Evolutionary conservation across 352 stramenopile genomes (phyloP), one percentile per base, ranked within the genome.

Genomic region (Phytophthora pseudosyringae): DNA sequence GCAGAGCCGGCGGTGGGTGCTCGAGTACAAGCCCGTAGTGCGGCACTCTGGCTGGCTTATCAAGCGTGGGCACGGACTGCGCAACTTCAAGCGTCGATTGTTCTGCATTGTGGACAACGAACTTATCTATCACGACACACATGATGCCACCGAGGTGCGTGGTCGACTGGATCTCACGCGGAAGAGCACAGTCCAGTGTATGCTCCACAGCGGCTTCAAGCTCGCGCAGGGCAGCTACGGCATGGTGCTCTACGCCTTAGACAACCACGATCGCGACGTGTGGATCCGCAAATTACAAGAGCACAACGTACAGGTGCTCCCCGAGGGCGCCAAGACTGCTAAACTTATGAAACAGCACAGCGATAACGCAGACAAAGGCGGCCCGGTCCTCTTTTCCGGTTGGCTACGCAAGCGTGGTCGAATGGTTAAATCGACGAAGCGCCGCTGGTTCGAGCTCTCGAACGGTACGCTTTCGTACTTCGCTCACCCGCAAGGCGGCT

Each of bases 91-190:
- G 64, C 84, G 88, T 18, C 84, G 88, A 18, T 61, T 96, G 26
- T 96, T 96, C 44, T 94, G 83, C 70, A 90, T 96, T 62, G 74
- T 94, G 39, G 88, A 93, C 62, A 78, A 89, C 47, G 86, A 94
- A 45, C 81, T 96, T 35, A 89, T 94, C 57, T 96, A 93, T 62
- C 86, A 94, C 57, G 86, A 96, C 45, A 81, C 78, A 31, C 85
- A 94, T 47, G 85, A 93, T 32, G 85, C 85, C 5, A 81, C 76
- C 18, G 85, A 93, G 51, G 82, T 95, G 52, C 84, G 84, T 32
- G 87, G 87, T 4, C 76, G 80, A 64, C 70, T 95, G 13, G 85
- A 95, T 67, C 62, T 95, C 47, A 71, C 65, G 15, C 83, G 86
- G 32, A 81, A 78, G 46, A 93, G 78, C 35, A 78, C 75, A 1